Evolutionary conservation across 768 basidiomycete species (phyloP), one percentile per base, ranked within the genome.

Genomic region (Infundibulicybe gibba): DNA sequence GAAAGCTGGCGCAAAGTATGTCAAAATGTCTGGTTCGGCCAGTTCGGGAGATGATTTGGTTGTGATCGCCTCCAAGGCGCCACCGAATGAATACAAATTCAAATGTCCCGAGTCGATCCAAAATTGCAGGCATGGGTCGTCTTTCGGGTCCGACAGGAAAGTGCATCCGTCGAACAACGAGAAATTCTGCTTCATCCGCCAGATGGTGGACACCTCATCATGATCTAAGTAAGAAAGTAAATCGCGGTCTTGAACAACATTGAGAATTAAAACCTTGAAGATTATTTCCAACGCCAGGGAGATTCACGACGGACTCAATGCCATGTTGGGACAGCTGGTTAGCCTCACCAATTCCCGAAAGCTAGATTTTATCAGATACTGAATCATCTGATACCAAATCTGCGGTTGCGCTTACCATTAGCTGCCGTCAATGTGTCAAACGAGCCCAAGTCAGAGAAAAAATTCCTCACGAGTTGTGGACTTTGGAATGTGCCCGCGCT

Each of bases 201-300:
- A 66, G 6, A 61, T 61, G 19, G 60, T 54, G 13, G 62, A n/a
- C 33, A 65, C 53, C 48, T 65, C 65, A 45, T 66, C 65, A 43
- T 65, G 63, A 48, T 66, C 65, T 66, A 38, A 17, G 33, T n/a
- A 16, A 39, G 6, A 19, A 20, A 19, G 40, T n/a, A 9, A n/a
- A 30, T 43, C 37, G 6, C 20, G 13, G 30, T 3, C 21, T 8
- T 32, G 12, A 12, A 12, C 3, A 17, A 32, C 3, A 17, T 42
- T 14, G 45, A 10, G 21, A 3, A 30, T 40, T 11, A 40, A 52
- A 47, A 54, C 68, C 69, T 54, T 68, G 66, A 12, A 70, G 54
- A 45, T 70, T 68, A 6, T 34, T 52, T 8, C 25, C 25, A 25
- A 25, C 25, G 25, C 25, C 25, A 8, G 25, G 25, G 25, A 25